Evolutionary conservation across 148 eudicot species (phyloP).

Genomic region (Fallopia convolvulus): DNA sequence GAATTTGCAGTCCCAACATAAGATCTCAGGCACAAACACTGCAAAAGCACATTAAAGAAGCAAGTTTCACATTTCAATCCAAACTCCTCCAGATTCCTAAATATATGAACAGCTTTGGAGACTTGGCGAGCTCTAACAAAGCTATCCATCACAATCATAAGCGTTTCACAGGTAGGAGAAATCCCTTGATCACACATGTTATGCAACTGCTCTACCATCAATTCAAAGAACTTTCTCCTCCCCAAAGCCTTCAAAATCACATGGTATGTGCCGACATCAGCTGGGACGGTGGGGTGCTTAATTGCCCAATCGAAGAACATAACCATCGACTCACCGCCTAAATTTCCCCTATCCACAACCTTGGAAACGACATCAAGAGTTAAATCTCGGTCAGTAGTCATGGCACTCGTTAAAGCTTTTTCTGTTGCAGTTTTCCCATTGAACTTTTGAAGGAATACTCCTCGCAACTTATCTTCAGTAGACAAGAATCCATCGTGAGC

Average conservation of each 20-base stretch:
- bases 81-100: conserved; percentile 43
- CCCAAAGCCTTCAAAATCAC: conserved; percentile 67
- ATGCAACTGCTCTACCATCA: conserved; percentile 42
- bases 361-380: conserved; percentile 43
- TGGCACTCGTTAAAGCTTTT: conserved; percentile 33
- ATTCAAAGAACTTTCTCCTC: conserved; percentile 60
- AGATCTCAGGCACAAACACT: conserved; percentile 52
- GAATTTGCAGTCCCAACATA: conserved; percentile 55
- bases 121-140: conserved; percentile 42
- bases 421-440: conserved; percentile 41
- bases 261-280: conserved; percentile 39
- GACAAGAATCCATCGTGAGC: conserved; percentile 42
- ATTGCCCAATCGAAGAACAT: conserved; percentile 70
- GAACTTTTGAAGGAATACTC: conserved; percentile 76
- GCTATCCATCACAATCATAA: conserved; percentile 63
- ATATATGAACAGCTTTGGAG: conserved; percentile 52
- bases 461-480: conserved; percentile 70
- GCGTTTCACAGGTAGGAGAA: conserved; percentile 34
- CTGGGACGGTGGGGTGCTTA: conserved; percentile 23
- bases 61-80: conserved; percentile 47
- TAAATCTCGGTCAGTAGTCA: conserved; percentile 30
- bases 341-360: conserved; percentile 55
- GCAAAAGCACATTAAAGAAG: conserved; percentile 53
- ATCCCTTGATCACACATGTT: conserved; percentile 49
- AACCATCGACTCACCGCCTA: conserved; percentile 67